A percentile compares a stretch with the other conserved stretches of the same genome.
These are phyloP conservation scores for Emydomyces testavorans DNA, from an alignment of 2,329 filamentous ascomycete genomes.

Conservation along the genomic window DNA sequence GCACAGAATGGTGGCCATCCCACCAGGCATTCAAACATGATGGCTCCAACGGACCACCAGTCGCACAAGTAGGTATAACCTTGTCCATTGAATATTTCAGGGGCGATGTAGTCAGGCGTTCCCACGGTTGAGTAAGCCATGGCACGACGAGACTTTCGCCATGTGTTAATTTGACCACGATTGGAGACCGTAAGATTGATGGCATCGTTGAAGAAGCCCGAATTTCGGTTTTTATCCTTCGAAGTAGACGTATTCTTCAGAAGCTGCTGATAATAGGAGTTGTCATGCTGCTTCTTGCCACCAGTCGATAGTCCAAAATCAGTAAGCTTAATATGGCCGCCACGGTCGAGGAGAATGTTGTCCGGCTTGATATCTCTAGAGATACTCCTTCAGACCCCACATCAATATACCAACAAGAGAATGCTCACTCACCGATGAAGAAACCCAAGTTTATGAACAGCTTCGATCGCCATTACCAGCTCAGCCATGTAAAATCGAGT, in stretches of 20 bases:
- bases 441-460: conserved; percentile 94
- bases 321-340: conserved; percentile 94
- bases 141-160: conserved; percentile 86
- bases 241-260: conserved; percentile 63
- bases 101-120: conserved; percentile 96
- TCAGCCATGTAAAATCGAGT: conserved; percentile 99
- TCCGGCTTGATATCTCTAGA: conserved; percentile 94
- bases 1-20: conserved; percentile 99
- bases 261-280: conserved; percentile 95
- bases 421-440: conserved; percentile 72
- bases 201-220: conserved; percentile 81
- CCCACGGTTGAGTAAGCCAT: conserved; percentile 98
- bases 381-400: not conserved
- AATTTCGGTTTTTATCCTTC: conserved; percentile 70
- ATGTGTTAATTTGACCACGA: conserved; percentile 95
- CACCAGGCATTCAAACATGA: conserved; percentile 98
- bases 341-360: conserved; percentile 90
- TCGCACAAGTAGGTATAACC: conserved; percentile 96
- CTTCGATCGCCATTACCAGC: conserved; percentile 94
- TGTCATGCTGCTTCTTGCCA: conserved; percentile 95
- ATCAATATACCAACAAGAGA: not conserved
- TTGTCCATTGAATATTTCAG: conserved; percentile 93
- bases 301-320: conserved; percentile 97
- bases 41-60: conserved; percentile 98
- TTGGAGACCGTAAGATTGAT: conserved; percentile 98